Evolutionary conservation across 1,139 yeast genomes (phyloP).

Genomic region (Yamadazyma diddensiae): DNA sequence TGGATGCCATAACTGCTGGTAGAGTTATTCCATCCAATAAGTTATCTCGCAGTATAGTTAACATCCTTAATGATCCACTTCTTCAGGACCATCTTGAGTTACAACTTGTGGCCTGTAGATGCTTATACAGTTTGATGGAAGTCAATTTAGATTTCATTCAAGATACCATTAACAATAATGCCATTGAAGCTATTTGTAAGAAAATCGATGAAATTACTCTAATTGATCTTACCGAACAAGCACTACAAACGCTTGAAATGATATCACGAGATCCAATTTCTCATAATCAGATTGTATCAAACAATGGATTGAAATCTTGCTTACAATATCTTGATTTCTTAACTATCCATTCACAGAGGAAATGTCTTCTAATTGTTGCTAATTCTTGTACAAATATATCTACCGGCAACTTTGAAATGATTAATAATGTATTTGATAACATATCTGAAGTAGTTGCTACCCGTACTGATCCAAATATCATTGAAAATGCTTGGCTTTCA

Average conservation of each 20-base stretch:
- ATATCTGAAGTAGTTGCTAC: slow-evolving; percentile 61
- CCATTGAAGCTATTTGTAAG: slow-evolving; percentile 62
- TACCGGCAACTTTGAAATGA: slow-evolving; percentile 39
- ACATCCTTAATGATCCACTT: slow-evolving; percentile 55
- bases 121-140: slow-evolving; percentile 79
- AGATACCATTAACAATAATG: slow-evolving; percentile 63
- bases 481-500: slow-evolving; percentile 68
- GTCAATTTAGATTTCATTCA: slow-evolving; percentile 67
- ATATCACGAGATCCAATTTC: slow-evolving; percentile 57
- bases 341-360: slow-evolving; percentile 85
- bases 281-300: slow-evolving; percentile 46
- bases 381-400: slow-evolving; percentile 62
- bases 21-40: slow-evolving; percentile 61
- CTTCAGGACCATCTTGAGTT: slow-evolving; percentile 71
- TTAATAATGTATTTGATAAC: slow-evolving; percentile 58
- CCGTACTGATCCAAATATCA: slow-evolving; percentile 59
- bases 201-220: slow-evolving; percentile 74
- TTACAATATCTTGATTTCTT: slow-evolving; percentile 81
- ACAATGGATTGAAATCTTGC: slow-evolving; percentile 67
- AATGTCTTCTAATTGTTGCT: slow-evolving; percentile 75
- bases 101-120: slow-evolving; percentile 80
- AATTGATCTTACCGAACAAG: slow-evolving; percentile 92
- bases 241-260: slow-evolving; percentile 71
- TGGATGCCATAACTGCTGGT: slow-evolving; percentile 63
- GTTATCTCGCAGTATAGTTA: slow-evolving; percentile 54